These are phyloP conservation scores for Paradendryphiella salina DNA, from an alignment of 2,329 filamentous ascomycete species.

Conservation along the genomic window DNA sequence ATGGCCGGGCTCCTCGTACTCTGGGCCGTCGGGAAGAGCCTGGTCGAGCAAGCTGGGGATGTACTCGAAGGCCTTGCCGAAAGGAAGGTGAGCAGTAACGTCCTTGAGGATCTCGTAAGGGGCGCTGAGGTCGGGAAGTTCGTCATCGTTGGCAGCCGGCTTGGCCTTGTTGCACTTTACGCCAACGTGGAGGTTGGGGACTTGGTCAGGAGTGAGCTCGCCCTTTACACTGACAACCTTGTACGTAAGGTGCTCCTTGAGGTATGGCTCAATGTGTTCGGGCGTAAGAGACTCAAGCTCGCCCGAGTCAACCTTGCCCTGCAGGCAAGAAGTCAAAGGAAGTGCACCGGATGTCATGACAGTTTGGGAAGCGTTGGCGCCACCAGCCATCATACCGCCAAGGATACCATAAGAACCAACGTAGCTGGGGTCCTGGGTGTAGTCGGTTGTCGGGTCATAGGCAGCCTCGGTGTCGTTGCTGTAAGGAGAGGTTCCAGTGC, in stretches of 20 bases:
- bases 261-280: slow-evolving; percentile 41
- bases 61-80: slow-evolving; percentile 38
- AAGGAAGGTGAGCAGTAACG: slow-evolving; percentile 35
- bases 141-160: slow-evolving; percentile 29
- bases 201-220: slow-evolving; percentile 33
- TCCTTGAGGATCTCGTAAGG: slow-evolving; percentile 34
- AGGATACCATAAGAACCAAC: slow-evolving; percentile 42
- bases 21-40: slow-evolving; percentile 17
- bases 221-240: slow-evolving; percentile 39
- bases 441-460: slow-evolving; percentile 34
- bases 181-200: slow-evolving; percentile 42
- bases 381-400: slow-evolving; percentile 31
- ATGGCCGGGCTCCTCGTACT: slow-evolving; percentile 16
- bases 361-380: slow-evolving; percentile 29
- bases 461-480: slow-evolving; percentile 28
- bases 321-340: slow-evolving; percentile 42
- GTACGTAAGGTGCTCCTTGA: slow-evolving; percentile 43
- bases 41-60: slow-evolving; percentile 27
- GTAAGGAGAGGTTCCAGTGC: slow-evolving; percentile 16
- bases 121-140: slow-evolving; percentile 37
- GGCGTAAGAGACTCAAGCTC: slow-evolving; percentile 38
- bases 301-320: slow-evolving; percentile 38
- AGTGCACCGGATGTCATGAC: slow-evolving; percentile 40
- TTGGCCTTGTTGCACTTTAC: slow-evolving; percentile 38
- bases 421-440: slow-evolving; percentile 37